These are phyloP conservation scores for Iris pallida DNA, from an alignment of 116 monocot genomes.

Conservation along the genomic window DNA sequence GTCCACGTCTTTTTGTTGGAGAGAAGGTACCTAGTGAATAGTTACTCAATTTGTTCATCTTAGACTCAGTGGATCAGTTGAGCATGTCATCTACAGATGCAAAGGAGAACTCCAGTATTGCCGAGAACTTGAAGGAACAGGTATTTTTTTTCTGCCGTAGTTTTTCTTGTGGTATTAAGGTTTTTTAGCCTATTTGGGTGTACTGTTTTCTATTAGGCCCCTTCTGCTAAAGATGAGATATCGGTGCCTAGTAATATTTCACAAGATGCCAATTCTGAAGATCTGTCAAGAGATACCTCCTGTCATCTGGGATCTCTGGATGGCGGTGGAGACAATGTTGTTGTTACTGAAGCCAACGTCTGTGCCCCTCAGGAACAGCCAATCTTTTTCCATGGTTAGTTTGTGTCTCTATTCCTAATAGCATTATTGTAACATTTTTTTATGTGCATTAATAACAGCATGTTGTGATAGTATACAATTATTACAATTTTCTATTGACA, in stretches of 20 bases:
- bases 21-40: too few relatives aligned
- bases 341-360: conserved; percentile 28
- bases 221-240: conserved; percentile 41
- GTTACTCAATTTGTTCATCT: not conserved
- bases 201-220: conserved; percentile 32
- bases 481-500: too few relatives aligned
- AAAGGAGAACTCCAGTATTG: conserved; percentile 25
- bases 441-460: not conserved
- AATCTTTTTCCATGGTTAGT: conserved; percentile 47
- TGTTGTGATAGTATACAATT: too few relatives aligned
- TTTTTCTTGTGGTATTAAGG: not conserved
- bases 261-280: conserved; percentile 22
- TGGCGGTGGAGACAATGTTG: conserved; percentile 27
- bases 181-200: conserved; percentile 2
- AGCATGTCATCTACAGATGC: conserved; percentile 23
- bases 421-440: too few relatives aligned
- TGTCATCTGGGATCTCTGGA: conserved; percentile 30
- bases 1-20: too few relatives aligned
- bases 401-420: not conserved
- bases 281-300: conserved; percentile 23
- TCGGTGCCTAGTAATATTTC: conserved; percentile 21
- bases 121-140: conserved; percentile 41
- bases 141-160: conserved; percentile 12
- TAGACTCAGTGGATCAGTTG: conserved; percentile 40
- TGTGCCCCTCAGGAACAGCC: conserved; percentile 60